Evolutionary conservation across 129 eudicot species (phyloP).

Genomic region (Tagetes erecta): DNA sequence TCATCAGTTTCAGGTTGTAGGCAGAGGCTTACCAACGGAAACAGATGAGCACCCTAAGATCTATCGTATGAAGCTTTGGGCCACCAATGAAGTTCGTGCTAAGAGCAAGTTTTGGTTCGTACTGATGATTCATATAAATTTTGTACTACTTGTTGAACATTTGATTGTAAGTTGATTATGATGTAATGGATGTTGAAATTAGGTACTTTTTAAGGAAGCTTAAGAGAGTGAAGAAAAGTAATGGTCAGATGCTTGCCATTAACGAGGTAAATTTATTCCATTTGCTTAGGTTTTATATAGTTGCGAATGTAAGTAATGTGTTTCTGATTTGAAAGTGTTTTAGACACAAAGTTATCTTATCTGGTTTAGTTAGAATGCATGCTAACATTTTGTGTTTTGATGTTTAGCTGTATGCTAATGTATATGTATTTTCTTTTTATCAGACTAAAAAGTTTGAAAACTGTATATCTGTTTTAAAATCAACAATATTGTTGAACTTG

Average conservation of each 20-base stretch:
- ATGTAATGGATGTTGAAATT: not conserved
- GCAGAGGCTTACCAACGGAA: slow-evolving; percentile 61
- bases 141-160: not conserved
- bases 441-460: not conserved
- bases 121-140: not conserved
- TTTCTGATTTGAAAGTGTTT: too few relatives aligned
- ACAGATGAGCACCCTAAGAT: slow-evolving; percentile 62
- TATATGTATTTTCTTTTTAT: not conserved
- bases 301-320: too few relatives aligned
- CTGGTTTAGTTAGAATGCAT: not conserved
- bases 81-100: slow-evolving; percentile 65
- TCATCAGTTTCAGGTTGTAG: slow-evolving; percentile 70
- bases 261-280: slow-evolving; percentile 52
- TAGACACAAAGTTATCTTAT: not conserved
- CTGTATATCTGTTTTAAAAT: too few relatives aligned
- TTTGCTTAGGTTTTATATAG: not conserved
- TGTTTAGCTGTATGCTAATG: not conserved
- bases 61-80: slow-evolving; percentile 72
- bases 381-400: not conserved
- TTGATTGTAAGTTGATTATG: not conserved
- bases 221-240: slow-evolving; percentile 86
- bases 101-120: slow-evolving; percentile 63
- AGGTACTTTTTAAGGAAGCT: slow-evolving; percentile 83
- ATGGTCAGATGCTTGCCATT: slow-evolving; percentile 83
- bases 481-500: too few relatives aligned